Percentiles rank a stretch among this genome's conserved stretches.
Conservation (phyloP, 2,329 filamentous ascomycete genomes). For the Aschersonia sp. region DNA sequence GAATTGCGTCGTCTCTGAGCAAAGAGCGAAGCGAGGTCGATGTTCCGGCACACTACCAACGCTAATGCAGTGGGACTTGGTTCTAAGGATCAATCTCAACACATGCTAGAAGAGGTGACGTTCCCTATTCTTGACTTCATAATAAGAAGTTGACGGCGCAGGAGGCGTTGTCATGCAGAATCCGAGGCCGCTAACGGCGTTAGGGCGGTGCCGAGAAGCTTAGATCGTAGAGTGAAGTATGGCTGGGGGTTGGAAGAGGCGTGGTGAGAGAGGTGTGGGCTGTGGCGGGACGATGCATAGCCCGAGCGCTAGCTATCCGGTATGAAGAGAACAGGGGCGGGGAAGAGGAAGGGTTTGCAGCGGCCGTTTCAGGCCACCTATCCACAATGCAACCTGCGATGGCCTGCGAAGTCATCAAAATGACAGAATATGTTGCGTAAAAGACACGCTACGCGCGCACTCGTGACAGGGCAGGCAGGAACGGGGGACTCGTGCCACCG, state of each 20-base stretch:
- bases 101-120: no score
- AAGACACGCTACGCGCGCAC: no score
- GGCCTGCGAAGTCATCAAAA: no score
- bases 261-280: background rate
- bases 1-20: no score
- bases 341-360: background rate
- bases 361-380: constrained; percentile 1
- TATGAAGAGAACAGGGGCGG: background rate
- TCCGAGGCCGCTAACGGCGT: background rate
- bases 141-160: background rate
- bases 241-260: background rate
- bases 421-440: no score
- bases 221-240: background rate
- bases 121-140: no score
- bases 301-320: constrained; percentile 1
- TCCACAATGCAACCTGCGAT: background rate
- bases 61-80: no score
- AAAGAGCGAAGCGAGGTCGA: no score
- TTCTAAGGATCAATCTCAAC: no score
- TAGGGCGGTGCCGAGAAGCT: background rate
- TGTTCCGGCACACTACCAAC: no score
- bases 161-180: background rate
- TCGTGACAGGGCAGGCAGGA: background rate
- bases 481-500: background rate
- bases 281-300: background rate